These are phyloP conservation scores for Carpinus fangiana DNA, from an alignment of 306 rosid species.

Conservation along the genomic window DNA sequence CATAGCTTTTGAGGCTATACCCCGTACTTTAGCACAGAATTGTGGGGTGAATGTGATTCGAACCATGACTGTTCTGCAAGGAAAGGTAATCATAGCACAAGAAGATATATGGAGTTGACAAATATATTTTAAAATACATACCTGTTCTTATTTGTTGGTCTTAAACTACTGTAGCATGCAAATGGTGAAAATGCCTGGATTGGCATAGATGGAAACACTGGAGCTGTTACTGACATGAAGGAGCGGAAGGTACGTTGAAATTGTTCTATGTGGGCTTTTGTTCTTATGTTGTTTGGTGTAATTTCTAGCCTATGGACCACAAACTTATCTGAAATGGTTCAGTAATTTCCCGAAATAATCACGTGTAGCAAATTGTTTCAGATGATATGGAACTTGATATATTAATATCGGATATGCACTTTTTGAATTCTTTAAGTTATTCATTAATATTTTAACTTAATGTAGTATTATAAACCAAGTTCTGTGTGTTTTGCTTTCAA, in stretches of 20 bases:
- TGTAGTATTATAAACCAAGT: not conserved
- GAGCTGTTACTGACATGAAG: constrained; percentile 74
- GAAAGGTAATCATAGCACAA: constrained; percentile 53
- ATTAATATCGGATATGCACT: not conserved
- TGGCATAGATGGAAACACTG: constrained; percentile 94
- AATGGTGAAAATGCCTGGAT: constrained; percentile 95
- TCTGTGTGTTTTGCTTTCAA: not conserved
- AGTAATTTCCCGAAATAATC: not conserved
- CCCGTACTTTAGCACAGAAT: constrained; percentile 95
- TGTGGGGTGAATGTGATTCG: constrained; percentile 97
- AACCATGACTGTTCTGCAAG: constrained; percentile 95
- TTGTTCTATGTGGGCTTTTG: not conserved
- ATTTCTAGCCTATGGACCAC: not conserved
- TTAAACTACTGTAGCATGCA: constrained; percentile 62
- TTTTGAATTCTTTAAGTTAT: not conserved
- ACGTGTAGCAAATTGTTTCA: not conserved
- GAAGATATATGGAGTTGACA: not conserved
- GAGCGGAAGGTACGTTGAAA: constrained; percentile 61
- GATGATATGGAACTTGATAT: not conserved
- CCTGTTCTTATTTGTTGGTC: constrained; percentile 11
- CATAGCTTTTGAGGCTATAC: constrained; percentile 94
- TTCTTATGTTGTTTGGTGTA: not conserved
- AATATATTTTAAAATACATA: not conserved
- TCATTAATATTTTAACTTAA: not conserved
- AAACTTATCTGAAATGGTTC: not conserved